Percentiles rank a stretch among this genome's conserved stretches.
Conservation (phyloP, 768 basidiomycete genomes). For the Mycena olivaceomarginata region DNA sequence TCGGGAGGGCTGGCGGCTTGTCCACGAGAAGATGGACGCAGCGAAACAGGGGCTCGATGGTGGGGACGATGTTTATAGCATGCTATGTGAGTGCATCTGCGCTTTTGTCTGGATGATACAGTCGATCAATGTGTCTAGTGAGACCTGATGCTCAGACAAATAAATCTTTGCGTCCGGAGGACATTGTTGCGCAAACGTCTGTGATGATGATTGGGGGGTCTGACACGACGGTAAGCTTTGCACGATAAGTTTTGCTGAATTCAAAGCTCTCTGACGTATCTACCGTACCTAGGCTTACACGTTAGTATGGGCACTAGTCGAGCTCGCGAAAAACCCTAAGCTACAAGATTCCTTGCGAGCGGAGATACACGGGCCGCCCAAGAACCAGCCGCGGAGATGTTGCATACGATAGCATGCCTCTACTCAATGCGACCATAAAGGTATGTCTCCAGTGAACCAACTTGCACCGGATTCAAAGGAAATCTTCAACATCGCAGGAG, state of each 20-base stretch:
- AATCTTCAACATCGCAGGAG: constrained; percentile 49
- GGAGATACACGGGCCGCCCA: constrained; percentile 51
- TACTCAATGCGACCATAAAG: constrained; percentile 38
- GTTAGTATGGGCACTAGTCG: constrained; percentile 45
- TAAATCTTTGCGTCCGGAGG: constrained; percentile 31
- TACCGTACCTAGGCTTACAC: constrained; percentile 31
- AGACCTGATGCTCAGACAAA: constrained; percentile 28
- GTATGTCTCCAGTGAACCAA: constrained; percentile 31
- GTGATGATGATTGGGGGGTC: constrained; percentile 36
- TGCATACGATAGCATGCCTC: constrained; percentile 41
- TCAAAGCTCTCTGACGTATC: constrained; percentile 32
- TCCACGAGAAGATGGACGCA: constrained; percentile 32
- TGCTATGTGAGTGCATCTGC: constrained; percentile 27
- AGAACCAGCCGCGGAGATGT: constrained; percentile 30
- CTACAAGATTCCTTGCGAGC: constrained; percentile 56
- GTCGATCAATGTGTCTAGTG: constrained; percentile 27
- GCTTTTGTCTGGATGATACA: constrained; percentile 33
- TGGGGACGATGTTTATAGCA: constrained; percentile 33
- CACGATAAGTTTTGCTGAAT: constrained; percentile 27
- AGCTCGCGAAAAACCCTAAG: constrained; percentile 56
- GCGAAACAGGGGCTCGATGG: constrained; percentile 32
- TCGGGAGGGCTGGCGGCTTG: constrained; percentile 31
- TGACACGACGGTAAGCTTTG: constrained; percentile 37
- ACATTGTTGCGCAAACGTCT: constrained; percentile 37
- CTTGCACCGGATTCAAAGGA: constrained; percentile 26